phyloP scores from a whole-genome alignment of 2,329 filamentous ascomycete species.

The Hymenoscyphus fraxineus region DNA sequence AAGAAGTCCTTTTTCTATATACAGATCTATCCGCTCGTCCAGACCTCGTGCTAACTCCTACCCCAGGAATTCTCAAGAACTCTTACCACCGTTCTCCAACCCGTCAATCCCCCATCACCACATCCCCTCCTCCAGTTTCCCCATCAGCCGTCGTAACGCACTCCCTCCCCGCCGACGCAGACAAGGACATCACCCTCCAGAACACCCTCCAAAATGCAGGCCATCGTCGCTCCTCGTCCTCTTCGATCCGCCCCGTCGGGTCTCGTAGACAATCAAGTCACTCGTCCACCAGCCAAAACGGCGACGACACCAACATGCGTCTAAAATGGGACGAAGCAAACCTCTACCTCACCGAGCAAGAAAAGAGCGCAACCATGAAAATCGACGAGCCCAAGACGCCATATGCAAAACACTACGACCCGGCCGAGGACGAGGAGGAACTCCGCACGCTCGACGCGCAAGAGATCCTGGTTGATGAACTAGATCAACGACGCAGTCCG shows the following conservation, averaged over 20 bases:
- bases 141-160: slow-evolving; percentile 33
- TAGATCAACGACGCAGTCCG: slow-evolving; percentile 47
- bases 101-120: slow-evolving; percentile 39
- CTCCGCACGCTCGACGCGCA: slow-evolving; percentile 61
- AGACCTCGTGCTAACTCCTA: background rate
- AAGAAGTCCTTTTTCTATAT: background rate
- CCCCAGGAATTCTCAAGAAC: slow-evolving; percentile 91
- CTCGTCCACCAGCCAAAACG: slow-evolving; percentile 11
- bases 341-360: slow-evolving; percentile 93
- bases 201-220: slow-evolving; percentile 96
- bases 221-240: slow-evolving; percentile 79
- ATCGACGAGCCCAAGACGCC: slow-evolving; percentile 98
- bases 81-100: slow-evolving; percentile 61
- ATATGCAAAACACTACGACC: slow-evolving; percentile 89
- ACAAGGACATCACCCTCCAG: slow-evolving; percentile 86
- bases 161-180: slow-evolving; percentile 44
- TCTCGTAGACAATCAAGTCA: slow-evolving; percentile 41
- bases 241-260: slow-evolving; percentile 49
- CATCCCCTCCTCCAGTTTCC: slow-evolving; percentile 41
- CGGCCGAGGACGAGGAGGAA: slow-evolving; percentile 77
- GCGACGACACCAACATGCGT: slow-evolving; percentile 57
- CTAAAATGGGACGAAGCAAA: slow-evolving; percentile 99
- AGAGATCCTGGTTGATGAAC: slow-evolving; percentile 65
- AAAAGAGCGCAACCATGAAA: slow-evolving; percentile 95
- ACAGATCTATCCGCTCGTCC: background rate